Percentiles rank a stretch among this genome's conserved stretches.
These are phyloP conservation scores for Rhizodiscina lignyota DNA, from an alignment of 495 filamentous ascomycete genomes.

Conservation along the genomic window DNA sequence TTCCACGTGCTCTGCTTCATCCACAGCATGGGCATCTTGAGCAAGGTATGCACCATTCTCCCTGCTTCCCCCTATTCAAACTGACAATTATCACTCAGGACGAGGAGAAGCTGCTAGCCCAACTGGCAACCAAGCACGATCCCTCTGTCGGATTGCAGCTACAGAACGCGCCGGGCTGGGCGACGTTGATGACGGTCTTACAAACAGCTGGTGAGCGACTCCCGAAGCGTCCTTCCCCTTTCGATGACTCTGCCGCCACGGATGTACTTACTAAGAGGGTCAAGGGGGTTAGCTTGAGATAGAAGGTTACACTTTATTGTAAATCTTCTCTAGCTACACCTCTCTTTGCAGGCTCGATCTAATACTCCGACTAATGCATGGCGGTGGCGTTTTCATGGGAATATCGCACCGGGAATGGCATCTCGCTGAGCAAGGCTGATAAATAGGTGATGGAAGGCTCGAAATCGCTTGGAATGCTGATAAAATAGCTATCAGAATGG, in stretches of 20 bases:
- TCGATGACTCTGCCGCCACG: slow-evolving; percentile 21
- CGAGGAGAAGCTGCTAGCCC: slow-evolving; percentile 74
- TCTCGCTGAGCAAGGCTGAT: no score
- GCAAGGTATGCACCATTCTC: slow-evolving; percentile 40
- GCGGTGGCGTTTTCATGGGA: no score
- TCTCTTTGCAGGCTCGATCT: no score
- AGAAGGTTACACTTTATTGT: no score
- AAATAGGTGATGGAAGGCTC: no score
- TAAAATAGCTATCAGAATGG: no score
- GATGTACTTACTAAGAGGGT: slow-evolving; percentile 96
- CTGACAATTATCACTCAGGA: slow-evolving; percentile 38
- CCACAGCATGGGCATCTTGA: slow-evolving; percentile 60
- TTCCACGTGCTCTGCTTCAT: slow-evolving; percentile 89
- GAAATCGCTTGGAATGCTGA: no score
- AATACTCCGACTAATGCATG: no score
- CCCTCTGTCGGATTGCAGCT: slow-evolving; percentile 64
- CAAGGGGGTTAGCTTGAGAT: slow-evolving; percentile 90
- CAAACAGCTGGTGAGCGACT: slow-evolving; percentile 91
- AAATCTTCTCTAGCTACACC: no score
- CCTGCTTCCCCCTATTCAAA: slow-evolving; percentile 1
- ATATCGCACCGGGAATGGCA: no score
- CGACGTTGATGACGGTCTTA: slow-evolving; percentile 80
- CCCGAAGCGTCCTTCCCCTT: slow-evolving; percentile 51
- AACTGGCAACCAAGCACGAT: slow-evolving; percentile 63
- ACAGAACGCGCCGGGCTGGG: slow-evolving; percentile 74